Percentiles rank a stretch among this genome's conserved stretches.
These are phyloP conservation scores for Lecanoromycetidae sp. DNA, from an alignment of 2,329 filamentous ascomycete genomes.

Conservation along the genomic window DNA sequence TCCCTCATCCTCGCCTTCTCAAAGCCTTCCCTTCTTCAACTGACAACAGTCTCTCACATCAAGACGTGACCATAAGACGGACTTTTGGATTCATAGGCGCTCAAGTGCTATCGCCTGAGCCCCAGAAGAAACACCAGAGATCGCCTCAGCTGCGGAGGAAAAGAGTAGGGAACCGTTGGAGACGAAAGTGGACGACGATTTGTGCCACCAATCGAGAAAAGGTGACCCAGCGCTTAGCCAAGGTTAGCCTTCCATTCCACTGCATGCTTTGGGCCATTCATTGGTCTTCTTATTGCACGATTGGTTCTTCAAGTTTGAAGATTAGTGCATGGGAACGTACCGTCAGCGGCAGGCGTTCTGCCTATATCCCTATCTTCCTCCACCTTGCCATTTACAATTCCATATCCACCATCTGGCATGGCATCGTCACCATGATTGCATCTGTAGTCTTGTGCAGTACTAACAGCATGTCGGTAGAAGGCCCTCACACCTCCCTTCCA, in stretches of 20 bases:
- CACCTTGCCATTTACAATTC: not conserved
- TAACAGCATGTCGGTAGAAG: conserved; percentile 11
- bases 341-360: conserved; percentile 6
- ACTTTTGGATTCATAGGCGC: conserved; percentile 1
- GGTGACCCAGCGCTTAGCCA: conserved; percentile 11
- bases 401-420: conserved; percentile 2
- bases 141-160: not conserved
- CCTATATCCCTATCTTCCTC: conserved; percentile 1
- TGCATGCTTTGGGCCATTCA: not conserved
- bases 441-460: conserved; percentile 2
- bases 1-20: not conserved
- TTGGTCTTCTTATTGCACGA: conserved; percentile 1
- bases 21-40: not conserved
- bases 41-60: not conserved
- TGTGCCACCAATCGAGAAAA: conserved; percentile 6
- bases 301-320: conserved; percentile 3
- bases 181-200: not conserved
- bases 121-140: not conserved
- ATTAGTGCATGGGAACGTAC: not conserved
- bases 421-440: conserved; percentile 10
- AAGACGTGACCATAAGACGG: not conserved
- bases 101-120: not conserved
- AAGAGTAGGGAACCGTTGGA: not conserved
- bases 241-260: conserved; percentile 4
- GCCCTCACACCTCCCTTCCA: conserved; percentile 1